Conservation (phyloP, 2,329 filamentous ascomycete species). For the Triangularia verruculosa region DNA sequence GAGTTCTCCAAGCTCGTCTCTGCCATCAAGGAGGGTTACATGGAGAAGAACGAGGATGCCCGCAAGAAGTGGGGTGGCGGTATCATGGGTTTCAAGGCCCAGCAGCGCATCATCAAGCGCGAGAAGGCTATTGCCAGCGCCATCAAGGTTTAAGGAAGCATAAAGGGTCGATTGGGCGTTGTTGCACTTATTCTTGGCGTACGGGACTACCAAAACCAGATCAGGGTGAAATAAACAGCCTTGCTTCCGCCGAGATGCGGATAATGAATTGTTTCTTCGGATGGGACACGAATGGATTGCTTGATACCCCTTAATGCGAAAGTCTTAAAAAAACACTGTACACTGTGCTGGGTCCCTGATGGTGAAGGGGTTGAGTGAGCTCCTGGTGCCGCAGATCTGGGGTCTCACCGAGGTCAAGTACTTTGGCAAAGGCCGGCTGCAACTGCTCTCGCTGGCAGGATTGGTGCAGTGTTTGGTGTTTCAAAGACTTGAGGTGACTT, state of each 20-base stretch:
- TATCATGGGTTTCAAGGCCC: slow-evolving; percentile 97
- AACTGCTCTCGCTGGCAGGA: background rate
- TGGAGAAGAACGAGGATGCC: slow-evolving; percentile 88
- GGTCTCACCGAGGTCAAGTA: background rate
- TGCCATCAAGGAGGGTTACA: slow-evolving; percentile 96
- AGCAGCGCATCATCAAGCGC: slow-evolving; percentile 74
- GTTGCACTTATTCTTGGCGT: slow-evolving; percentile 35
- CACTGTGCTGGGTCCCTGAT: slow-evolving; percentile 10
- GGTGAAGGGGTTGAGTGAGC: background rate
- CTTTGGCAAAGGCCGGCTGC: background rate
- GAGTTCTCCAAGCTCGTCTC: slow-evolving; percentile 96
- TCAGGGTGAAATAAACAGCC: slow-evolving; percentile 30
- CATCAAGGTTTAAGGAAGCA: slow-evolving; percentile 84
- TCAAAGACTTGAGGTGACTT: background rate
- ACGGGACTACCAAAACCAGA: slow-evolving; percentile 36
- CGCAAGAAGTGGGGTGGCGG: slow-evolving; percentile 98
- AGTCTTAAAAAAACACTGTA: slow-evolving; percentile 10
- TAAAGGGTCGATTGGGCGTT: slow-evolving; percentile 28
- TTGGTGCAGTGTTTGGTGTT: background rate
- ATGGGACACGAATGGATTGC: slow-evolving; percentile 25
- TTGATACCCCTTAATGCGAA: slow-evolving; percentile 22
- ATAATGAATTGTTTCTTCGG: slow-evolving; percentile 18
- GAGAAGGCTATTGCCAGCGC: slow-evolving; percentile 89
- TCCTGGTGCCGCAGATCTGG: background rate
- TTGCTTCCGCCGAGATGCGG: slow-evolving; percentile 27